These are phyloP conservation scores for Microsporum ferrugineum DNA, from an alignment of 2,329 filamentous ascomycete genomes.

Conservation along the genomic window DNA sequence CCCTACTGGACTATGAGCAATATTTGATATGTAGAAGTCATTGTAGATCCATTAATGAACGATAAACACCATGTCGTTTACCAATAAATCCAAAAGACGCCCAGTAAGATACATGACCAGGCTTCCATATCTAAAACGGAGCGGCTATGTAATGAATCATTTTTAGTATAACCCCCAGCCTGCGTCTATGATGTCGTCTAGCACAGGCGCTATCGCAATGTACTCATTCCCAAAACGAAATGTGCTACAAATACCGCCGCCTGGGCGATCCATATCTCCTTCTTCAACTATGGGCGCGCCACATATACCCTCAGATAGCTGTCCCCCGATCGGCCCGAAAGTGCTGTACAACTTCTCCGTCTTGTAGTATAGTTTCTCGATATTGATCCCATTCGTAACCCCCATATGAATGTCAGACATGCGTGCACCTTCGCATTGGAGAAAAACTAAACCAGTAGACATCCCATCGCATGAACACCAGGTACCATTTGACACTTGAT, in stretches of 20 bases:
- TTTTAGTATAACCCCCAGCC: not conserved
- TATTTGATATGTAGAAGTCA: no score
- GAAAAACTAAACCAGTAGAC: not conserved
- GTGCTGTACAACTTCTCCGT: not conserved
- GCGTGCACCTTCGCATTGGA: not conserved
- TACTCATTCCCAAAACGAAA: not conserved
- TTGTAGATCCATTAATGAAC: no score
- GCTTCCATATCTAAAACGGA: no score
- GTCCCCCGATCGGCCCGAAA: not conserved
- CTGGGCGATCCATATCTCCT: not conserved
- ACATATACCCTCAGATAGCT: not conserved
- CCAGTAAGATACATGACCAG: no score
- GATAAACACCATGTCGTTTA: no score
- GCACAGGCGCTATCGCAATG: not conserved
- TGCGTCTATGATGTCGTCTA: not conserved
- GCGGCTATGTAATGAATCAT: no score
- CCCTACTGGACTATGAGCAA: no score
- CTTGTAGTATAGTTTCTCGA: not conserved
- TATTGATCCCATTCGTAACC: not conserved
- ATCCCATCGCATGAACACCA: constrained; percentile 1
- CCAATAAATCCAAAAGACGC: no score
- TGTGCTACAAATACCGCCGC: not conserved
- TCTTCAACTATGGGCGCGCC: not conserved
- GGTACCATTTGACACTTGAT: not conserved
- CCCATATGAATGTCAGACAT: not conserved